A percentile compares a stretch with the other conserved stretches of the same genome.
Evolutionary conservation across 1,284 basidiomycete genomes (phyloP).

Genomic region (Xerocomus amazonicus): DNA sequence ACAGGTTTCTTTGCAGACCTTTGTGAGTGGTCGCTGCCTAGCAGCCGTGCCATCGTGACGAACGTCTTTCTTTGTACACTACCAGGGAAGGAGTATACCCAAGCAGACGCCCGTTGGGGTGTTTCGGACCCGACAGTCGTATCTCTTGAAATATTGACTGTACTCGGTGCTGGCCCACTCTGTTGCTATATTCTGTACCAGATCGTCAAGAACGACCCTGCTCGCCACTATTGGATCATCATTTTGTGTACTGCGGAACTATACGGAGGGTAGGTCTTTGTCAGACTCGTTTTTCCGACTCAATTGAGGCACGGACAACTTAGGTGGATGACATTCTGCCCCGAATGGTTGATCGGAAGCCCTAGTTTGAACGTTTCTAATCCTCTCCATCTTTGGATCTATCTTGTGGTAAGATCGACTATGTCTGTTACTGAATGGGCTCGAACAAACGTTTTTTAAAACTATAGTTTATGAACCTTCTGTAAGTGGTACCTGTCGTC

Average conservation of each 20-base stretch:
- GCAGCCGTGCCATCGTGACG: background rate
- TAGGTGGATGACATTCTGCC: conserved; percentile 83
- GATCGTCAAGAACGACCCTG: conserved; percentile 59
- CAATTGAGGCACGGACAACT: background rate
- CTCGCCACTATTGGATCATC: conserved; percentile 77
- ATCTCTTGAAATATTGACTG: conserved; percentile 77
- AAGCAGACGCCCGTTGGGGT: conserved; percentile 79
- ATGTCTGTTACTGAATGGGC: background rate
- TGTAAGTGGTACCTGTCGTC: conserved; percentile 45
- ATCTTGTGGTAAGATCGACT: conserved; percentile 43
- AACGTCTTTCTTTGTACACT: background rate
- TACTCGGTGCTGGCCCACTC: conserved; percentile 69
- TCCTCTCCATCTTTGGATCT: conserved; percentile 53
- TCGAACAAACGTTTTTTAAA: background rate
- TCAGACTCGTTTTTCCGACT: background rate
- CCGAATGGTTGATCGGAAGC: conserved; percentile 78
- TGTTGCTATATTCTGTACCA: conserved; percentile 68
- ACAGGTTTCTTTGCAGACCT: conserved; percentile 68
- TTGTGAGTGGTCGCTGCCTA: conserved; percentile 47
- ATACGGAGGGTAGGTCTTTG: conserved; percentile 61
- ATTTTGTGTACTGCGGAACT: conserved; percentile 72
- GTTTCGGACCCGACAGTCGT: conserved; percentile 73
- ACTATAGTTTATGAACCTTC: conserved; percentile 69
- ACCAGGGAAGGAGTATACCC: conserved; percentile 64
- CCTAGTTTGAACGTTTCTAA: conserved; percentile 70